Base-by-base conservation (phyloP, 2,329 filamentous ascomycete genomes). In the Aschersonia sp. region DNA sequence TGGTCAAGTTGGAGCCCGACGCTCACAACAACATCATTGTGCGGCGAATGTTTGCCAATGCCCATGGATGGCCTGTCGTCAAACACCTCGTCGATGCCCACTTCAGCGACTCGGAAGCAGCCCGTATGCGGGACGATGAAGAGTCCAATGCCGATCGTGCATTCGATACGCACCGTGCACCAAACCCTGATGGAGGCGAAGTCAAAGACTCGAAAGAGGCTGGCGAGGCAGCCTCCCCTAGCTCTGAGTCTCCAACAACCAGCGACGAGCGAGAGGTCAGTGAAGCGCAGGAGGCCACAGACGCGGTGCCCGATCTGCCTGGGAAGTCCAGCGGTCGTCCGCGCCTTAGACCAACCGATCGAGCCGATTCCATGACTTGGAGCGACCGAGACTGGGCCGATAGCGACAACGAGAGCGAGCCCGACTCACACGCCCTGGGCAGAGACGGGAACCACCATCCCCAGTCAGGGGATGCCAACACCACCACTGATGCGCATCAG, bases 11-110 rank as follows among this genome's bases (percentile, higher is more conserved):
- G 2, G 91, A 98, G 61, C 92, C 92, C 0, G 92, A 98, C 65
- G 92, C 92, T 0, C 92, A 98, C 68, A 98, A 98, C 66, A 98
- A 98, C 64, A 94, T 98, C 55, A 84, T 97, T 51, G 92, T 98
- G 30, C 84, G 92, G 12, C 83, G 92, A 48, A 94, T 89, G 82
- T 98, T 98, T 62, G 84, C 89, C 49, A 98, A 98, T 59, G 92
- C 92, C 0, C 94, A 94, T 57, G 92, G 92, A 2, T 98, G 92
- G 92, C 92, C 92, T 0, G 92, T 98, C 1, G 72, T 97, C 45
- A 89, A 96, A 65, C 92, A 98, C 65, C 69, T 97, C 28, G 91
- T 92, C 47, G 89, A 97, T 58, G 89, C 88, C 0, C 92, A 98
- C 66, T 98, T 98, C 61, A 85, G 81, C 47, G 85, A 94, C 59